Conservation (phyloP, 306 rosid genomes). For the Gastrolobium bilobum region DNA sequence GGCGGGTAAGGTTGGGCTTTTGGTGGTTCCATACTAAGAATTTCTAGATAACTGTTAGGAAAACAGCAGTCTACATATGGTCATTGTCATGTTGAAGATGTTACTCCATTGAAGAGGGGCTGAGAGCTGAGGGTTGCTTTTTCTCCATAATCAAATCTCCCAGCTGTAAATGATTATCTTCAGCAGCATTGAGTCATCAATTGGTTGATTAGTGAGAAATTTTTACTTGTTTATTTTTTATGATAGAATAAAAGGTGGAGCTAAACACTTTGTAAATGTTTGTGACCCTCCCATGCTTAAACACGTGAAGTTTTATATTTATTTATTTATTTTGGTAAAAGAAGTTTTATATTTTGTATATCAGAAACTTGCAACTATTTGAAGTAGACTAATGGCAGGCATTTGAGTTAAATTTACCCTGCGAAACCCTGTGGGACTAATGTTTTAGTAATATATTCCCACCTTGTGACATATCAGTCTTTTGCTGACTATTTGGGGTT, state of each 20-base stretch:
- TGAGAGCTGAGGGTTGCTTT: slow-evolving; percentile 5
- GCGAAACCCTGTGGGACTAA: neutral
- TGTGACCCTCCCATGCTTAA: slow-evolving; percentile 17
- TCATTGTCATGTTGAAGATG: slow-evolving; percentile 36
- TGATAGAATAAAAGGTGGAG: slow-evolving; percentile 13
- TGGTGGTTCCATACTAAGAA: neutral
- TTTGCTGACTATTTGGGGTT: slow-evolving; percentile 18
- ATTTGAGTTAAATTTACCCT: slow-evolving; percentile 5
- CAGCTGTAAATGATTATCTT: slow-evolving; percentile 22
- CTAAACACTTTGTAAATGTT: slow-evolving; percentile 15
- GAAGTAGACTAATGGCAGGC: neutral
- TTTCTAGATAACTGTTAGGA: neutral
- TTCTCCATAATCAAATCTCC: slow-evolving; percentile 19
- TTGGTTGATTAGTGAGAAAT: slow-evolving; percentile 27
- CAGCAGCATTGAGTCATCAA: slow-evolving; percentile 31
- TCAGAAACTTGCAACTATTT: slow-evolving; percentile 10
- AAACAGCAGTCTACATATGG: slow-evolving; percentile 2
- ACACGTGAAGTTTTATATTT: slow-evolving; percentile 10
- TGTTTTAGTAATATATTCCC: slow-evolving; percentile 4
- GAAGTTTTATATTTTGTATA: slow-evolving; percentile 17
- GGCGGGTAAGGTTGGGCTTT: slow-evolving; percentile 14
- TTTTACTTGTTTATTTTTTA: slow-evolving; percentile 21
- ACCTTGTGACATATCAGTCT: slow-evolving; percentile 17
- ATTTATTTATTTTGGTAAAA: neutral
- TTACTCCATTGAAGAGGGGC: slow-evolving; percentile 12